Percentiles rank a stretch among this genome's conserved stretches.
Conservation (phyloP, 2,329 filamentous ascomycete genomes). For the Stagonosporopsis rhizophila region DNA sequence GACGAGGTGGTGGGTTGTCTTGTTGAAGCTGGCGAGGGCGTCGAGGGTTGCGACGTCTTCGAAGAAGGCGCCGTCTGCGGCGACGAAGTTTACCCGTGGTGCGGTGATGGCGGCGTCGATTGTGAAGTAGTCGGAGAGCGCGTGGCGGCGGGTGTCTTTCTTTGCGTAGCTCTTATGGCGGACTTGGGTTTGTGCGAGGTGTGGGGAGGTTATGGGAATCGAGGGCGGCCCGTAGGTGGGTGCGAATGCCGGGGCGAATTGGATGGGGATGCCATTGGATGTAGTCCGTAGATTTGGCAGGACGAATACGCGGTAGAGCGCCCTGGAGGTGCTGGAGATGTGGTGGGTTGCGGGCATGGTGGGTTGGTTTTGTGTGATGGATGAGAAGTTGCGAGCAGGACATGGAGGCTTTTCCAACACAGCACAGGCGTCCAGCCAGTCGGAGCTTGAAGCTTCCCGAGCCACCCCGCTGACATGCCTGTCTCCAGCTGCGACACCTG, state of each 20-base stretch:
- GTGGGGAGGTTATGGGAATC: slow-evolving; percentile 1
- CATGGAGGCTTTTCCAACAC: slow-evolving; percentile 23
- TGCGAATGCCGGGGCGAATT: slow-evolving; percentile 29
- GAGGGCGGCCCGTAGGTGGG: slow-evolving; percentile 15
- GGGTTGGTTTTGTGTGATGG: background rate
- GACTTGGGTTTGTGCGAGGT: slow-evolving; percentile 22
- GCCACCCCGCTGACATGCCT: slow-evolving; percentile 17
- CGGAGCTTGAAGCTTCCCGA: slow-evolving; percentile 15
- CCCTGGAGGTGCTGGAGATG: slow-evolving; percentile 47
- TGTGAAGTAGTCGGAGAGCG: slow-evolving; percentile 49
- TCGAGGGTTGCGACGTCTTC: slow-evolving; percentile 39
- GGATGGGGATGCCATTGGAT: slow-evolving; percentile 23
- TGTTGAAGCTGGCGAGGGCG: slow-evolving; percentile 57
- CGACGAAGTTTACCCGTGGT: slow-evolving; percentile 54
- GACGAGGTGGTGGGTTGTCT: slow-evolving; percentile 59
- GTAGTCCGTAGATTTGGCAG: slow-evolving; percentile 40
- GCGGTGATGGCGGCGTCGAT: slow-evolving; percentile 59
- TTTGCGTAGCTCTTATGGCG: slow-evolving; percentile 33
- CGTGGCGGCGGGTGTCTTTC: slow-evolving; percentile 44
- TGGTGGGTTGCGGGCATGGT: slow-evolving; percentile 43
- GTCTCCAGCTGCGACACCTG: slow-evolving; percentile 15
- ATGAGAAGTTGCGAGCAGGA: background rate
- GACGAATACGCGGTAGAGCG: slow-evolving; percentile 56
- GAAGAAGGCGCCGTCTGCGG: slow-evolving; percentile 48
- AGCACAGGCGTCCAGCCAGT: slow-evolving; percentile 23